Percentiles rank a stretch among this genome's conserved stretches.
phyloP scores from a whole-genome alignment of 1,139 yeast genomes.

The Yamadazyma atmosphaerica region DNA sequence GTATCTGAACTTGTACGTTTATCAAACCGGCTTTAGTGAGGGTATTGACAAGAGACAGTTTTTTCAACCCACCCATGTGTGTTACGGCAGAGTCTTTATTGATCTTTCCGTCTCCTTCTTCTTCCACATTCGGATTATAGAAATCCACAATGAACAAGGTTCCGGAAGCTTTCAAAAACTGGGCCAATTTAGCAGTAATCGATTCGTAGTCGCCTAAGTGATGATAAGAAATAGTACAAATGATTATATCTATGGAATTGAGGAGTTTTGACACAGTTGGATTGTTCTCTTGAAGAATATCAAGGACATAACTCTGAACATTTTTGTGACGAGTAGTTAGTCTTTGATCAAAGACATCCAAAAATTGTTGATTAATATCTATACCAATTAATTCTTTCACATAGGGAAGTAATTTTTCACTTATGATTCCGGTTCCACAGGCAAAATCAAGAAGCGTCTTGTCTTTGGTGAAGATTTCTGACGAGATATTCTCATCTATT shows the following conservation, averaged over 20 bases:
- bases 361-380: slow-evolving; percentile 34
- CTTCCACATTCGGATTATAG: slow-evolving; percentile 15
- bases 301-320: slow-evolving; percentile 15
- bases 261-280: slow-evolving; percentile 15
- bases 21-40: slow-evolving; percentile 24
- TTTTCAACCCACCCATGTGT: slow-evolving; percentile 38
- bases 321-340: slow-evolving; percentile 7
- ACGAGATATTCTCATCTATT: slow-evolving; percentile 7
- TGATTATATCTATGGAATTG: slow-evolving; percentile 28
- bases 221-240: slow-evolving; percentile 42
- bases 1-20: slow-evolving; percentile 25
- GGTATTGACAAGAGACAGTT: slow-evolving; percentile 23
- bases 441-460: slow-evolving; percentile 41
- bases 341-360: slow-evolving; percentile 23
- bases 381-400: slow-evolving; percentile 30
- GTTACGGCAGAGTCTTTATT: slow-evolving; percentile 20
- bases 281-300: slow-evolving; percentile 27
- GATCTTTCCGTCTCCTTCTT: slow-evolving; percentile 1
- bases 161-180: slow-evolving; percentile 36
- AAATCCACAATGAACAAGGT: slow-evolving; percentile 38
- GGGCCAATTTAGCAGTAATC: slow-evolving; percentile 31
- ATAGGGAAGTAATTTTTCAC: slow-evolving; percentile 30
- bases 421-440: slow-evolving; percentile 45
- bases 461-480: slow-evolving; percentile 25
- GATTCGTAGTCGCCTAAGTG: slow-evolving; percentile 35